A percentile compares a stretch with the other conserved stretches of the same genome.
phyloP scores from a whole-genome alignment of 495 filamentous ascomycete species.

The Penicilliopsis zonata region DNA sequence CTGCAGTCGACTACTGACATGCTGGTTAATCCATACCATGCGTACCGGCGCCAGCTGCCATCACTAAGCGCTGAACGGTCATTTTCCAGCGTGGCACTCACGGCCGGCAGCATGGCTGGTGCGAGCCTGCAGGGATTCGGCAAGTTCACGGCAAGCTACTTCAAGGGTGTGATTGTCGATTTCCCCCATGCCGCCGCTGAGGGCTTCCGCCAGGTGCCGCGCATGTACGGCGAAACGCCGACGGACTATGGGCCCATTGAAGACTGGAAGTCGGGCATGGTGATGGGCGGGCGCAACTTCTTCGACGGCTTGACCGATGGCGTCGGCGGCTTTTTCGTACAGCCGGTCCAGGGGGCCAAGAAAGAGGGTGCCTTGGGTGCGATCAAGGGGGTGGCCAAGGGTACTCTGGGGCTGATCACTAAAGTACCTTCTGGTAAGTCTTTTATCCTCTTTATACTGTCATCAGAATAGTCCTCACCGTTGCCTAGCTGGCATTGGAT shows the following conservation, averaged over 20 bases:
- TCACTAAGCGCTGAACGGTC: background rate
- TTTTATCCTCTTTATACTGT: background rate
- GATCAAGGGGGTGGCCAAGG: constrained; percentile 59
- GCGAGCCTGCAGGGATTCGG: constrained; percentile 24
- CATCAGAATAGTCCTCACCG: background rate
- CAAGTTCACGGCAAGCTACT: constrained; percentile 16
- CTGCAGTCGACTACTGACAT: constrained; percentile 17
- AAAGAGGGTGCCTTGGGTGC: constrained; percentile 48
- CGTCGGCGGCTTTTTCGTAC: constrained; percentile 52
- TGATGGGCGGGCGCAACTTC: constrained; percentile 42
- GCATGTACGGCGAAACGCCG: constrained; percentile 57
- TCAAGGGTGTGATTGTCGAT: constrained; percentile 42
- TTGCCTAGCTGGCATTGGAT: constrained; percentile 11
- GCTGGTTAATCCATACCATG: constrained; percentile 20
- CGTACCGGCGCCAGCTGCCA: constrained; percentile 6
- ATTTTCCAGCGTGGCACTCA: constrained; percentile 3
- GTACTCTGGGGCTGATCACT: constrained; percentile 58
- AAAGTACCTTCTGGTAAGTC: constrained; percentile 36
- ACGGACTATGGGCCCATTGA: constrained; percentile 16
- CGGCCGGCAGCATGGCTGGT: constrained; percentile 10
- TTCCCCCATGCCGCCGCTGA: constrained; percentile 62
- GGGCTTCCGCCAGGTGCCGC: constrained; percentile 75
- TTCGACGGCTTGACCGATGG: constrained; percentile 62
- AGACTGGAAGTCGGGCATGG: constrained; percentile 25
- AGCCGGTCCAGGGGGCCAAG: constrained; percentile 52